phyloP scores from a whole-genome alignment of 768 basidiomycete species.

The Tricholoma bakamatsutake region DNA sequence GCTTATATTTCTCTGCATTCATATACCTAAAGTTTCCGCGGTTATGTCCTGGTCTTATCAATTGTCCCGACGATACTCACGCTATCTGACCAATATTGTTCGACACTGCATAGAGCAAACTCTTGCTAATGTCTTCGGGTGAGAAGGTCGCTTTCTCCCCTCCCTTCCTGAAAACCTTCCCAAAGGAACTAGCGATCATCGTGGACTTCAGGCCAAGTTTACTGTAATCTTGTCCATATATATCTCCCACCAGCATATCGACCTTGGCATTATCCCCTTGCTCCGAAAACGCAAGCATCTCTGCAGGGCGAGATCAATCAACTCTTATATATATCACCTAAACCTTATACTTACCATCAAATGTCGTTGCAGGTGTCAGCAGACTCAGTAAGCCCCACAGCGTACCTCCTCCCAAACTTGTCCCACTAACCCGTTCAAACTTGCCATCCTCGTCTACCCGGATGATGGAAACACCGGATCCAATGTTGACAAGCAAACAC shows the following conservation, averaged over 20 bases:
- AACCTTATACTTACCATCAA: conserved; percentile 72
- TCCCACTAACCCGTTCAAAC: conserved; percentile 96
- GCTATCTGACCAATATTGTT: conserved; percentile 99
- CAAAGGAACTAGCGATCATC: conserved; percentile 97
- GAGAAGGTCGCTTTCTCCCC: conserved; percentile 73
- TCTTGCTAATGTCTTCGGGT: conserved; percentile 91
- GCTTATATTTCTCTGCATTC: conserved; percentile 98
- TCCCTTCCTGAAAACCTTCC: conserved; percentile 94
- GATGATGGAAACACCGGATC: conserved; percentile 96
- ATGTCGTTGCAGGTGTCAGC: conserved; percentile 89
- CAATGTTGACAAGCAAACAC: conserved; percentile 96
- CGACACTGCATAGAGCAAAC: conserved; percentile 91
- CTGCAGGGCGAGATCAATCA: conserved; percentile 35
- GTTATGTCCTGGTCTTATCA: conserved; percentile 2
- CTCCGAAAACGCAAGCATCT: conserved; percentile 95
- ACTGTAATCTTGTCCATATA: conserved; percentile 97
- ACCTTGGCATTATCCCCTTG: conserved; percentile 88
- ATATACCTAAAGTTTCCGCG: conserved; percentile 62
- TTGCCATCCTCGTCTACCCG: conserved; percentile 93
- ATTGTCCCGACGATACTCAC: conserved; percentile 46
- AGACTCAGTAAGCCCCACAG: conserved; percentile 94
- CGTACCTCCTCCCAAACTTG: conserved; percentile 94
- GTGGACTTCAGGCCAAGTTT: conserved; percentile 95
- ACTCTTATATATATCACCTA: conserved; percentile 1
- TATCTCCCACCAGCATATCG: conserved; percentile 99